phyloP scores from a whole-genome alignment of 345 rosid species.

The Stellera chamaejasme region DNA sequence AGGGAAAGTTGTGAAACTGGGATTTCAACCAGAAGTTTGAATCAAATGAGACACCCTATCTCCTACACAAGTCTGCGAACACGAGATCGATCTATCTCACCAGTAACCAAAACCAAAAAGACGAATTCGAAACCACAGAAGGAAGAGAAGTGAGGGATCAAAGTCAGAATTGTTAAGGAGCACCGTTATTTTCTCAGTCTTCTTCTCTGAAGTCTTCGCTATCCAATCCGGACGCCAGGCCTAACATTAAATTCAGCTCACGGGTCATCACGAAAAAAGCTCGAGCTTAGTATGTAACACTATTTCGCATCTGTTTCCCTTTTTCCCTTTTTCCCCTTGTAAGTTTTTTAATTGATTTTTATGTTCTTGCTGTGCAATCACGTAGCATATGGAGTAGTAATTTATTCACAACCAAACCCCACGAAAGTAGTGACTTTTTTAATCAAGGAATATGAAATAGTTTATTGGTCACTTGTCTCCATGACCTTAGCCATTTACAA shows the following conservation, averaged over 20 bases:
- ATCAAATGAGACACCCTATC: background rate
- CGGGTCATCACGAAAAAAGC: slow-evolving; percentile 3
- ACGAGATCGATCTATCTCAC: slow-evolving; percentile 5
- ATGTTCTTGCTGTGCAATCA: too few species aligned
- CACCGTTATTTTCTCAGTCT: background rate
- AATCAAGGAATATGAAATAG: too few species aligned
- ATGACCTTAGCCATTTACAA: too few species aligned
- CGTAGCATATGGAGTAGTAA: too few species aligned
- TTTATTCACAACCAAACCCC: too few species aligned
- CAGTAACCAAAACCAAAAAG: slow-evolving; percentile 10
- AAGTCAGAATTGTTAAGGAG: background rate
- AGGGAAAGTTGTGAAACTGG: slow-evolving; percentile 5
- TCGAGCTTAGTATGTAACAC: background rate
- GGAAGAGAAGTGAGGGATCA: background rate
- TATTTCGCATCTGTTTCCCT: too few species aligned
- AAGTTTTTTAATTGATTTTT: too few species aligned
- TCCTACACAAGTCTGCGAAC: background rate
- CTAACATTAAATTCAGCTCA: slow-evolving; percentile 16
- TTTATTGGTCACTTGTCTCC: too few species aligned
- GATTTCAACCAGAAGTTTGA: slow-evolving; percentile 4
- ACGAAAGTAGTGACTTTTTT: too few species aligned
- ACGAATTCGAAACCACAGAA: background rate
- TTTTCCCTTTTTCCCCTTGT: too few species aligned
- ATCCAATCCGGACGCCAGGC: slow-evolving; percentile 17
- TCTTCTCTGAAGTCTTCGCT: background rate